Evolutionary conservation across 106 monocot genomes (phyloP).

Genomic region (Vanilla planifolia): DNA sequence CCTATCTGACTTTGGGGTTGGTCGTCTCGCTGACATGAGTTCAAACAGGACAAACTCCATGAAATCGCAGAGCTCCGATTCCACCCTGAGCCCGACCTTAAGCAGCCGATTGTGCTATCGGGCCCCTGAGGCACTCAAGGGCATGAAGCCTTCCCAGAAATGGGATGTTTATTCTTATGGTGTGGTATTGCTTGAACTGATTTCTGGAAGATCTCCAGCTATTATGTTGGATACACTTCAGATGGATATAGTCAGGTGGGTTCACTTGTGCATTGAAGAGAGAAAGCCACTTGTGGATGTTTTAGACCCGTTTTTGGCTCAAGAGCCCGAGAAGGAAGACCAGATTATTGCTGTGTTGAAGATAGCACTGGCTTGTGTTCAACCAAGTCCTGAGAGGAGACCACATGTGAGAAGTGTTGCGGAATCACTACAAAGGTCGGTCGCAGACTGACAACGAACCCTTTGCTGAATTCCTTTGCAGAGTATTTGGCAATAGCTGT

Average conservation of each 20-base stretch:
- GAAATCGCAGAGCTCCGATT: conserved; percentile 34
- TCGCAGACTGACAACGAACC: no score
- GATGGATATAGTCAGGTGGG: conserved; percentile 55
- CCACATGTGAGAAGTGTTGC: conserved; percentile 56
- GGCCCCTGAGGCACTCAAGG: conserved; percentile 63
- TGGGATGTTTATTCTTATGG: conserved; percentile 82
- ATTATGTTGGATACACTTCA: conserved; percentile 37
- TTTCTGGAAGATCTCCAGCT: conserved; percentile 63
- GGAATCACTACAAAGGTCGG: conserved; percentile 37
- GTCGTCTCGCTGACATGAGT: conserved; percentile 47
- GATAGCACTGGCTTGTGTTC: conserved; percentile 70
- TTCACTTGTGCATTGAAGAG: conserved; percentile 65
- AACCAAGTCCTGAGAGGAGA: conserved; percentile 55
- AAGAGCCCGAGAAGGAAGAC: conserved; percentile 46
- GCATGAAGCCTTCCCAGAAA: conserved; percentile 75
- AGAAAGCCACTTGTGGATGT: conserved; percentile 52
- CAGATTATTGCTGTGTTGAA: conserved; percentile 67
- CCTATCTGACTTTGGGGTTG: conserved; percentile 43
- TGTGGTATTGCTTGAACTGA: conserved; percentile 64
- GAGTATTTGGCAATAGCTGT: no score
- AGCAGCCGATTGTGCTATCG: conserved; percentile 42
- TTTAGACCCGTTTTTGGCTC: conserved; percentile 37
- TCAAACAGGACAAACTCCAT: conserved; percentile 14
- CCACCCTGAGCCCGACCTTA: conserved; percentile 32
- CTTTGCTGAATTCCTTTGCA: no score